Base-by-base conservation (phyloP, 2,329 filamentous ascomycete genomes). In the Sclerotinia minor region DNA sequence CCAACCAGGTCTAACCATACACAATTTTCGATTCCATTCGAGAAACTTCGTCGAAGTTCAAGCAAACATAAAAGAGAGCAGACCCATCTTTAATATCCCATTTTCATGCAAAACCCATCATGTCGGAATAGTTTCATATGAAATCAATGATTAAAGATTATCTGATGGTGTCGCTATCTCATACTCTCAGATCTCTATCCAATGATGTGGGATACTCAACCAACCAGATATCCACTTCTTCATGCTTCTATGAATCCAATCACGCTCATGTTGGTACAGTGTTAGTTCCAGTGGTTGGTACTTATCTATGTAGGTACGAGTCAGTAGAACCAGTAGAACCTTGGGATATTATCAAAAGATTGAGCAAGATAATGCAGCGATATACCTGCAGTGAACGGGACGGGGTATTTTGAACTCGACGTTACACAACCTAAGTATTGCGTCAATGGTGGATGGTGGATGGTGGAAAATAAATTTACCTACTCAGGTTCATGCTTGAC, bases 321-420 rank as follows among this genome's bases (percentile, higher is more conserved):
- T 60, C 41, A 60, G 26, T 57, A 17, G 38, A 41, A 17, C 11
- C 52, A 6, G 21, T 38, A 13, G 19, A 24, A 32, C 35, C 53
- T 55, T 55, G 32, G 7, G 49, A 52, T 52, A 52, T 17, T 24
- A n/a, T n/a, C n/a, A n/a, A 52, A 35, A 38, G 53, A 47, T 47
- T 32, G n/a, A 29, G 13, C 38, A 7, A 29, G 26, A 32, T 17
- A 17, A n/a, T 32, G 29, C 57, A 60, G 26, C 57, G 41, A 60
- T 44, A 47, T 47, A 60, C 19, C 53, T 55, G 53, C 32, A 55
- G 32, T 55, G 53, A 55, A 55, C n/a, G 53, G 53, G 53, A 55
- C n/a, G 53, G 53, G 53, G 32, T 24, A 38, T 41, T 15, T 15
- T 15, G 38, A 41, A 17, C 5, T 41, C 13, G 38, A 41, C 38